Evolutionary conservation across 306 rosid genomes (phyloP).

Genomic region (Castanea mollissima): DNA sequence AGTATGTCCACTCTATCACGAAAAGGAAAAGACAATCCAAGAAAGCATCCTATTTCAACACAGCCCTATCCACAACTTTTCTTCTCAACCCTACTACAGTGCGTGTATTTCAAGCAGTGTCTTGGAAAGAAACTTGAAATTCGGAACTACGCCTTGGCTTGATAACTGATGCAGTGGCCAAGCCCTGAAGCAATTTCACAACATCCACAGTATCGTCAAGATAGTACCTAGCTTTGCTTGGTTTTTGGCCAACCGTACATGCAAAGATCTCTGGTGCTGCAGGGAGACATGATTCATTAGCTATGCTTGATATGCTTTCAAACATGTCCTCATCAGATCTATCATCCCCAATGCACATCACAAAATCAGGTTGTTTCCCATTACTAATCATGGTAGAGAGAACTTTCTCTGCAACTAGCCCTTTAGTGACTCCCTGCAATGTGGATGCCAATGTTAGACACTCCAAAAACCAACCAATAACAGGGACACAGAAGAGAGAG

Average conservation of each 20-base stretch:
- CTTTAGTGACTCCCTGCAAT: slow-evolving; percentile 67
- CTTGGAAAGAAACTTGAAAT: slow-evolving; percentile 37
- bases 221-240: slow-evolving; percentile 86
- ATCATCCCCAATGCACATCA: slow-evolving; percentile 82
- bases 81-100: slow-evolving; percentile 19
- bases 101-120: slow-evolving; percentile 27
- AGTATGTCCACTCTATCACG: slow-evolving; percentile 1
- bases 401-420: slow-evolving; percentile 57
- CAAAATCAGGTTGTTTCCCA: slow-evolving; percentile 58
- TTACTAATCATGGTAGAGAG: slow-evolving; percentile 45
- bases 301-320: slow-evolving; percentile 58
- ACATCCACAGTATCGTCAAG: slow-evolving; percentile 62
- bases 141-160: slow-evolving; percentile 26
- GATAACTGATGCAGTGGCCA: slow-evolving; percentile 38
- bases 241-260: slow-evolving; percentile 83
- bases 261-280: slow-evolving; percentile 61
- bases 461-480: slow-evolving; percentile 8
- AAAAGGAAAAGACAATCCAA: slow-evolving; percentile 5
- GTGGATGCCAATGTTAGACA: slow-evolving; percentile 8
- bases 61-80: slow-evolving; percentile 12
- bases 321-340: slow-evolving; percentile 89
- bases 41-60: neutral
- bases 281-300: slow-evolving; percentile 31
- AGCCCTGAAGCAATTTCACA: slow-evolving; percentile 50
- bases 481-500: neutral